Conservation (phyloP, 2,329 filamentous ascomycete species). For the Aspergillus flavus region DNA sequence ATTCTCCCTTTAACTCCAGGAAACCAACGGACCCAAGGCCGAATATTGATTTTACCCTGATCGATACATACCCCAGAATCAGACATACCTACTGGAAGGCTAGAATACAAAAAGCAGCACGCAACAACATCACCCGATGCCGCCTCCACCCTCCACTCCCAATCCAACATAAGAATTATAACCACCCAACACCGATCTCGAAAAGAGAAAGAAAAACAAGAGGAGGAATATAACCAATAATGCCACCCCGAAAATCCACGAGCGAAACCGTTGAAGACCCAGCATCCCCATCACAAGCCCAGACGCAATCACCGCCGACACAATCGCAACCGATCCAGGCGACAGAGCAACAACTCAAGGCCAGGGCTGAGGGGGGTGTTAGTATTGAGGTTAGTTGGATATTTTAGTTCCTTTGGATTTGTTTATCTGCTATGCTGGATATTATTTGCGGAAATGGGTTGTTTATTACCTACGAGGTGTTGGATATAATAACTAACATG, state of each 20-base stretch:
- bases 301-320: conserved; percentile 15
- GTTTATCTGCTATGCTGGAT: neutral
- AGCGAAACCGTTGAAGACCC: conserved; percentile 24
- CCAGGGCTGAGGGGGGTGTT: conserved; percentile 40
- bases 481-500: too few species aligned
- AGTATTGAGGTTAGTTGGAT: conserved; percentile 40
- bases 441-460: too few species aligned
- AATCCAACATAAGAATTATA: neutral
- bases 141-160: neutral
- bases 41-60: too few species aligned
- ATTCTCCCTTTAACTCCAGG: neutral
- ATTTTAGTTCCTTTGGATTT: conserved; percentile 4
- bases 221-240: neutral
- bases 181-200: neutral
- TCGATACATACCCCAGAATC: too few species aligned
- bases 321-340: conserved; percentile 29
- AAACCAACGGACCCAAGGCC: too few species aligned
- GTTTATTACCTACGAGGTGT: too few species aligned
- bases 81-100: too few species aligned
- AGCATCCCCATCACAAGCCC: conserved; percentile 12
- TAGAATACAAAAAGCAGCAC: neutral
- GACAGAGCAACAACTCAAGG: conserved; percentile 44
- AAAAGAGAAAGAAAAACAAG: neutral
- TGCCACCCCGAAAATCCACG: conserved; percentile 42
- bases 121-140: neutral